phyloP scores from a whole-genome alignment of 1,284 basidiomycete genomes.

The Sanghuangporus sanghuang region DNA sequence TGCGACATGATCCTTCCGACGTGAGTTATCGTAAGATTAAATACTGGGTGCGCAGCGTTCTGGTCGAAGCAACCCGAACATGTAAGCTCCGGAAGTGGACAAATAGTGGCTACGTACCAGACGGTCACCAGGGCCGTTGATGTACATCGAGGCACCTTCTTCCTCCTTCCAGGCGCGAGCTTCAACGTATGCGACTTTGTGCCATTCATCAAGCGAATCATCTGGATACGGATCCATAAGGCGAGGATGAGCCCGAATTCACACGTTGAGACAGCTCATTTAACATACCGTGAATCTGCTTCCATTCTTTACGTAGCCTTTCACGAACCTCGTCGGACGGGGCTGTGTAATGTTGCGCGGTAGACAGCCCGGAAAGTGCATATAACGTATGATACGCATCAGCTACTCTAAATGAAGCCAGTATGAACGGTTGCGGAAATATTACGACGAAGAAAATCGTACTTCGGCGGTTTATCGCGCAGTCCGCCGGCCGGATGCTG shows the following conservation, averaged over 20 bases:
- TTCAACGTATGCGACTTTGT: slow-evolving; percentile 51
- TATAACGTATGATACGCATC: slow-evolving; percentile 93
- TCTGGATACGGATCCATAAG: slow-evolving; percentile 19
- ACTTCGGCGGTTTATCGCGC: slow-evolving; percentile 95
- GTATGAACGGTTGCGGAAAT: neutral
- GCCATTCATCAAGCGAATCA: slow-evolving; percentile 33
- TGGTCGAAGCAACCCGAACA: slow-evolving; percentile 26
- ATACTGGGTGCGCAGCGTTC: slow-evolving; percentile 89
- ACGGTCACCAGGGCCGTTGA: slow-evolving; percentile 64
- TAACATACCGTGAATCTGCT: slow-evolving; percentile 28
- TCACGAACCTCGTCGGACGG: slow-evolving; percentile 41
- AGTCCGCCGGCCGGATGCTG: slow-evolving; percentile 85
- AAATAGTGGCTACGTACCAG: slow-evolving; percentile 49
- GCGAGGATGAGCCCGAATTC: slow-evolving; percentile 17
- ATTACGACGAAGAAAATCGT: neutral
- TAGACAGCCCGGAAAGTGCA: slow-evolving; percentile 83
- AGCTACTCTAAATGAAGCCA: slow-evolving; percentile 42
- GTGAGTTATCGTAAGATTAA: slow-evolving; percentile 77
- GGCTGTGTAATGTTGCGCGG: slow-evolving; percentile 75
- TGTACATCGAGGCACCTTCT: slow-evolving; percentile 51
- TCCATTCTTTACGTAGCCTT: slow-evolving; percentile 43
- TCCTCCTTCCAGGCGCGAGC: slow-evolving; percentile 77
- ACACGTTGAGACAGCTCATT: slow-evolving; percentile 12
- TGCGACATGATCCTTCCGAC: slow-evolving; percentile 67
- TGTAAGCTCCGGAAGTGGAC: neutral